Evolutionary conservation across 1,139 yeast species (phyloP), one percentile per base, ranked within the genome.

Genomic region (Candida pseudoviswanathii): DNA sequence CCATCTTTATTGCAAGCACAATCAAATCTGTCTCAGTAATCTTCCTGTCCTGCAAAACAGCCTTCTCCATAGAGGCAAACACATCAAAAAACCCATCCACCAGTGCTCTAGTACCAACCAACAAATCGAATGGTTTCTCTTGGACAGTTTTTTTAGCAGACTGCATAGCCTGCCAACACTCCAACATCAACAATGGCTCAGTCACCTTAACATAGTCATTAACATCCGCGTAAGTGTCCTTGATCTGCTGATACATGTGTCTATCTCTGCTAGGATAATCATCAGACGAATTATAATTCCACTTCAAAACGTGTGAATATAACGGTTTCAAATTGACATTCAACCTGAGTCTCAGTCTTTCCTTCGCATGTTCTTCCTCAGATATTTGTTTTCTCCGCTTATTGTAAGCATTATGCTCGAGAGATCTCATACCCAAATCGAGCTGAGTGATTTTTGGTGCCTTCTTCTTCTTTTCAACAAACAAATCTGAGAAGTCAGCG

Each of bases 121-220:
- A 71, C 5, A 92, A 61, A 39, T 80, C 80, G 63, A 94, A 86
- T 0, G 96, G 92, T 5, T 62, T 67, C 52, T 82, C 85, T 29
- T 80, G 82, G 1, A 78, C 77, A 24, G 89, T 82, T 47, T 81
- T 81, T 57, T 87, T 85, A 0, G 94, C 83, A 3, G 89, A 78
- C 54, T 84, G 86, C 33, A 95, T 81, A 0, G 91, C 89, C 62
- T 92, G 96, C 98, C 98, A 95, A 55, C 96, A 89, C 70, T 95
- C 99, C 43, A 92, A 70, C 68, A 92, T 72, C 43, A 95, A 70
- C 43, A 95, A 72, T 0, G 99, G 98, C 57, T 85, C 90, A 61
- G 89, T 86, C 0, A 81, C 75, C 34, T 74, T 71, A 45, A 78
- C 79, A 62, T 95, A 95, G 4, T 87, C 90, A 11, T 71, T 73